Percentiles rank a stretch among this genome's conserved stretches.
Evolutionary conservation across 176 grass and related monocot species (phyloP).

Genomic region (Chrysopogon serrulatus): DNA sequence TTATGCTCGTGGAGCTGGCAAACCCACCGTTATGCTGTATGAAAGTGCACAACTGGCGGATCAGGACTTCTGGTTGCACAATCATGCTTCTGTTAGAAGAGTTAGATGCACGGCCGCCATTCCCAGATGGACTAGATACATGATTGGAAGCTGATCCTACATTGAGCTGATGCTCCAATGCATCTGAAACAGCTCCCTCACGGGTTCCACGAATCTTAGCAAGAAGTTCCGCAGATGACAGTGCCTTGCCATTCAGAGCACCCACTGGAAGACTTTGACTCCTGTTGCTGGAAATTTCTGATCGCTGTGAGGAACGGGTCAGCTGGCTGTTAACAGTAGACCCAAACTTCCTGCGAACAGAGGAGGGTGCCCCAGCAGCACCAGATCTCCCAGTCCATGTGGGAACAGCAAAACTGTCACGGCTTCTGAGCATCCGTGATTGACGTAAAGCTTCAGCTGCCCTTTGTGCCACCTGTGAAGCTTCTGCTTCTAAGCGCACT

Average conservation of each 20-base stretch:
- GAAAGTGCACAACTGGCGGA: constrained; percentile 75
- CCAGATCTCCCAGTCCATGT: constrained; percentile 87
- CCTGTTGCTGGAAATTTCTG: constrained; percentile 49
- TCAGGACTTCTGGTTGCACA: constrained; percentile 69
- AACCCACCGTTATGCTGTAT: constrained; percentile 62
- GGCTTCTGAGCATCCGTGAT: constrained; percentile 65
- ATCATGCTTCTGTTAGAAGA: constrained; percentile 43
- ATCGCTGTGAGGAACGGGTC: constrained; percentile 19
- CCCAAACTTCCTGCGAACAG: constrained; percentile 51
- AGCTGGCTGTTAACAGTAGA: constrained; percentile 54
- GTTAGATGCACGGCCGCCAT: constrained; percentile 9
- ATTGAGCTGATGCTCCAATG: constrained; percentile 67
- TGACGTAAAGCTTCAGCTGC: constrained; percentile 83
- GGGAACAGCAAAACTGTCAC: constrained; percentile 70
- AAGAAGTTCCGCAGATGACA: constrained; percentile 76
- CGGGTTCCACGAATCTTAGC: constrained; percentile 67
- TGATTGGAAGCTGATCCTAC: constrained; percentile 37
- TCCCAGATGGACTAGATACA: neutral
- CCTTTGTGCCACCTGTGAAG: constrained; percentile 76
- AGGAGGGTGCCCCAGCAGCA: constrained; percentile 64
- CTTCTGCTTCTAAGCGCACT: constrained; percentile 69
- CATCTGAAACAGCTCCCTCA: constrained; percentile 69
- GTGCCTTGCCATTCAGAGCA: constrained; percentile 50
- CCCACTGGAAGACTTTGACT: constrained; percentile 49
- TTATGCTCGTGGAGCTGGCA: constrained; percentile 57